These are phyloP conservation scores for Heimioporus sp. DNA, from an alignment of 768 basidiomycete species.

Conservation along the genomic window DNA sequence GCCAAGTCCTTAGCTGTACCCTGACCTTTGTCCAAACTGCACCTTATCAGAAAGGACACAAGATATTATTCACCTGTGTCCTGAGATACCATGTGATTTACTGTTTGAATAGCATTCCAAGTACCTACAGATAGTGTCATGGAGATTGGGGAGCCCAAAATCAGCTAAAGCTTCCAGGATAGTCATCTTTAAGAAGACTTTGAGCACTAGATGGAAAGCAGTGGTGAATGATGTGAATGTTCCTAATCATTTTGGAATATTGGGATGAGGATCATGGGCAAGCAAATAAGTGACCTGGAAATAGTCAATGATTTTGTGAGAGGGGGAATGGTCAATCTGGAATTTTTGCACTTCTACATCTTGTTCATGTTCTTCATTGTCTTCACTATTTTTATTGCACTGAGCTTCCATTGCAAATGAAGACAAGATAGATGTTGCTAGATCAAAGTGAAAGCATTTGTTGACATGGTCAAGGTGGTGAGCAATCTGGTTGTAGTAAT, in stretches of 20 bases:
- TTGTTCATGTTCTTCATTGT: background rate
- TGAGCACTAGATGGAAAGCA: background rate
- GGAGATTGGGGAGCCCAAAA: no score
- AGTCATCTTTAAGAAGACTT: background rate
- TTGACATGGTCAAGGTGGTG: background rate
- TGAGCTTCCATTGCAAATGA: background rate
- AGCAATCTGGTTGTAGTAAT: background rate
- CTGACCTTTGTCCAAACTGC: no score
- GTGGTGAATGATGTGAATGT: background rate
- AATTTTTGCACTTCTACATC: background rate
- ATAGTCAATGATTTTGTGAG: background rate
- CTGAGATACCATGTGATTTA: no score
- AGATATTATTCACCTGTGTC: no score
- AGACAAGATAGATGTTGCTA: background rate
- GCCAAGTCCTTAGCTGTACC: no score
- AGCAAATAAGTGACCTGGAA: background rate
- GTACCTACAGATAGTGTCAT: no score
- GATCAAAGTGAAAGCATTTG: background rate
- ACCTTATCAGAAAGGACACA: no score
- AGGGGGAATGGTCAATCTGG: background rate
- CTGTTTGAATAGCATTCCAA: no score
- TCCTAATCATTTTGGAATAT: background rate
- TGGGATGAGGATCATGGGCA: background rate
- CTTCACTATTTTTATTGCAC: background rate
- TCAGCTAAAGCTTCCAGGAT: background rate